Conservation (phyloP, 169 alveolate genomes). For the Cryptosporidium meleagridis region DNA sequence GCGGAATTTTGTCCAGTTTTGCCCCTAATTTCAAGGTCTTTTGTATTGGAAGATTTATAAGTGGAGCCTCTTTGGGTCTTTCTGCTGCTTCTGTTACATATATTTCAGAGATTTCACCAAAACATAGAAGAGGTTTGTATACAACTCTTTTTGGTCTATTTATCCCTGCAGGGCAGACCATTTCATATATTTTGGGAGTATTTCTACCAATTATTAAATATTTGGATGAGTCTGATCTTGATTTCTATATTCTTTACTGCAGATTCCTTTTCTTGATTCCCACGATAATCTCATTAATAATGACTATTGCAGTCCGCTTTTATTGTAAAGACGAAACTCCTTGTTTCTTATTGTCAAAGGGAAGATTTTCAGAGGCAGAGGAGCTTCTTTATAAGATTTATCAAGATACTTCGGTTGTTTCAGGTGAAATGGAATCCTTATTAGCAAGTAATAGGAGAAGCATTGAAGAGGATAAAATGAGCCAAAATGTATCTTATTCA, state of each 20-base stretch:
- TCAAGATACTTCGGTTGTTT: background rate
- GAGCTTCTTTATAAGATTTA: slow-evolving; percentile 58
- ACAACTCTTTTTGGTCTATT: slow-evolving; percentile 55
- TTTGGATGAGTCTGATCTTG: slow-evolving; percentile 26
- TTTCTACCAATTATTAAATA: slow-evolving; percentile 10
- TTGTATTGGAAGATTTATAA: slow-evolving; percentile 66
- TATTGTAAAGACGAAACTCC: slow-evolving; percentile 62
- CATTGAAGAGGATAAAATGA: slow-evolving; percentile 22
- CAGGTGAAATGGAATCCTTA: slow-evolving; percentile 29
- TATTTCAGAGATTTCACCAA: slow-evolving; percentile 65
- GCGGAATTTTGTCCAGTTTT: slow-evolving; percentile 35
- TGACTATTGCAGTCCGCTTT: background rate
- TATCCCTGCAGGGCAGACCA: slow-evolving; percentile 59
- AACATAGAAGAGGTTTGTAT: slow-evolving; percentile 48
- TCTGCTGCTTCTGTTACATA: slow-evolving; percentile 54
- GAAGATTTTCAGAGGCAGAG: slow-evolving; percentile 52
- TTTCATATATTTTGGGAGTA: slow-evolving; percentile 11
- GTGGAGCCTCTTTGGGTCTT: slow-evolving; percentile 54
- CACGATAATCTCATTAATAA: background rate
- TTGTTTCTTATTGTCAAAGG: slow-evolving; percentile 18
- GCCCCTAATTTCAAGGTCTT: slow-evolving; percentile 18
- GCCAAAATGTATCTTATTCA: slow-evolving; percentile 9
- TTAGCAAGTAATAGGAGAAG: slow-evolving; percentile 9
- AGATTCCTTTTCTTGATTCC: slow-evolving; percentile 4
- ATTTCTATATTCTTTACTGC: slow-evolving; percentile 1